Evolutionary conservation across 2,329 filamentous ascomycete species (phyloP).

Genomic region (Ceratocystis eucalypticola): DNA sequence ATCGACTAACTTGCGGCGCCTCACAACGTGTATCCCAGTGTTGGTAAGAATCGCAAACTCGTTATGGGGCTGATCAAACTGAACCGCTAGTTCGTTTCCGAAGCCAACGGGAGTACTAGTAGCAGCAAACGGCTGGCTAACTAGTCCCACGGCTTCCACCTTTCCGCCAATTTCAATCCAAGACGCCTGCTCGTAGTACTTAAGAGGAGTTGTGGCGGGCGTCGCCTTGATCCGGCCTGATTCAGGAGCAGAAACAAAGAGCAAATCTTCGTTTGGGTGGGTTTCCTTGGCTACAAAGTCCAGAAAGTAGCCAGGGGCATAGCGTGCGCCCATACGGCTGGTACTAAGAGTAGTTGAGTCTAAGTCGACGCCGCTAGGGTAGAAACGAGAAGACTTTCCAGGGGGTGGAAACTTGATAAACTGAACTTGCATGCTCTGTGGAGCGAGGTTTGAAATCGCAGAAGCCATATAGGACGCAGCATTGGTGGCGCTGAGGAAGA

Average conservation of each 20-base stretch:
- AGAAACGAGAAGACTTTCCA: conserved; percentile 25
- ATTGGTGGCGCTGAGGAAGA: conserved; percentile 83
- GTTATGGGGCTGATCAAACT: conserved; percentile 69
- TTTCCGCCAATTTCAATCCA: conserved; percentile 63
- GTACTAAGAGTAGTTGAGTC: conserved; percentile 36
- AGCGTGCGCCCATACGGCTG: conserved; percentile 45
- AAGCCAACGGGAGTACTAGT: conserved; percentile 60
- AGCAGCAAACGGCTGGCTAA: conserved; percentile 59
- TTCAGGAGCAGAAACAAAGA: conserved; percentile 82
- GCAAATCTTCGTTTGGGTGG: conserved; percentile 44
- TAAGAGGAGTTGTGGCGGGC: conserved; percentile 37
- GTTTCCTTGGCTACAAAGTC: conserved; percentile 59
- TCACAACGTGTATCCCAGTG: conserved; percentile 74
- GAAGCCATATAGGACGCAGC: conserved; percentile 54
- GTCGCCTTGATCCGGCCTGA: conserved; percentile 65
- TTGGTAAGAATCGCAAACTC: conserved; percentile 90
- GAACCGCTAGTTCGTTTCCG: conserved; percentile 90
- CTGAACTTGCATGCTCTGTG: conserved; percentile 94
- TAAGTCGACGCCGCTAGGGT: conserved; percentile 33
- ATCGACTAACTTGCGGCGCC: conserved; percentile 74
- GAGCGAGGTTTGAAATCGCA: conserved; percentile 49
- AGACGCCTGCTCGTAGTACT: conserved; percentile 65
- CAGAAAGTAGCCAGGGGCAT: conserved; percentile 81
- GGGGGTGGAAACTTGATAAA: conserved; percentile 86
- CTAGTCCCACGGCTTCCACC: conserved; percentile 65